A percentile compares a stretch with the other conserved stretches of the same genome.
phyloP scores from a whole-genome alignment of 768 basidiomycete species.

The Lactarius sanguifluus region DNA sequence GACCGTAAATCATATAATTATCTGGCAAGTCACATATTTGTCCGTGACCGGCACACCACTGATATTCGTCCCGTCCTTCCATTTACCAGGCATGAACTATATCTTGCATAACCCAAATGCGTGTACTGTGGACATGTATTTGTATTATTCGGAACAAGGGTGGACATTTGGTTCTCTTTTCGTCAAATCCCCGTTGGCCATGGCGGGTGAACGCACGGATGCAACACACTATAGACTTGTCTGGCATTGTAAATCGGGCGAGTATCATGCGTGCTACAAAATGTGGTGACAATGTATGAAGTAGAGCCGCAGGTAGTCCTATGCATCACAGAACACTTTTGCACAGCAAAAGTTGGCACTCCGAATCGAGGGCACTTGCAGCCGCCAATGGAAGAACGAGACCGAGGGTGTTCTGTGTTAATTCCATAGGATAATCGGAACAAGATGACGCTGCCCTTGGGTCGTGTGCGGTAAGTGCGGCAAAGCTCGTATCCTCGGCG shows the following conservation, averaged over 20 bases:
- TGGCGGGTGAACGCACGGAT: not conserved
- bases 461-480: too few relatives aligned
- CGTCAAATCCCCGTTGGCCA: not conserved
- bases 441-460: too few relatives aligned
- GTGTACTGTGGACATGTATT: conserved; percentile 15
- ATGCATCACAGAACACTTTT: too few relatives aligned
- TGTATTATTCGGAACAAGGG: conserved; percentile 10
- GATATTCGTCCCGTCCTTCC: not conserved
- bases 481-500: too few relatives aligned
- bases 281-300: not conserved
- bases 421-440: too few relatives aligned
- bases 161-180: not conserved
- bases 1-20: conserved; percentile 90
- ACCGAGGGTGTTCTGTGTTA: too few relatives aligned
- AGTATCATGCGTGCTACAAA: not conserved
- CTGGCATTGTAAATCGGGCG: not conserved
- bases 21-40: conserved; percentile 41
- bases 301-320: not conserved
- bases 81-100: conserved; percentile 22
- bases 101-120: conserved; percentile 17
- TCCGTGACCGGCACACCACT: not conserved
- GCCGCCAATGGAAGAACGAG: too few relatives aligned
- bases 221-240: not conserved
- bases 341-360: too few relatives aligned
- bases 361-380: too few relatives aligned